Percentiles rank a stretch among this genome's conserved stretches.
These are phyloP conservation scores for Collybia sordida DNA, from an alignment of 768 basidiomycete species.

Conservation along the genomic window DNA sequence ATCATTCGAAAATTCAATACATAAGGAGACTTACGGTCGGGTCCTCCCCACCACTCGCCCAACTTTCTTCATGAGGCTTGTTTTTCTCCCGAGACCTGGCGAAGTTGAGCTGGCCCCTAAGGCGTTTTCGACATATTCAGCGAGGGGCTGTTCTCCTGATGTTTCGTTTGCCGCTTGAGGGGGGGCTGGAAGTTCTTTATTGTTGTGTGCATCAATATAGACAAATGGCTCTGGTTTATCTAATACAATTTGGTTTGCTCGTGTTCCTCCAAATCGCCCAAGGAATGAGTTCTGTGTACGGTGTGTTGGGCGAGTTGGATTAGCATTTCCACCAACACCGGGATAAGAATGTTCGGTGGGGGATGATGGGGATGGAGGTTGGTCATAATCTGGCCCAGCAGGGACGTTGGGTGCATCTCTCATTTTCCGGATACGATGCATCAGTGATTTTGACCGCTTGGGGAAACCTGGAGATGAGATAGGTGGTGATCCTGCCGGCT, in stretches of 20 bases:
- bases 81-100: constrained; percentile 63
- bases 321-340: constrained; percentile 7
- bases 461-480: constrained; percentile 46
- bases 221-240: constrained; percentile 60
- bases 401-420: constrained; percentile 84
- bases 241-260: constrained; percentile 25
- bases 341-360: constrained; percentile 27
- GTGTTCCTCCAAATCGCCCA: constrained; percentile 59
- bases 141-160: constrained; percentile 36
- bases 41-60: constrained; percentile 67
- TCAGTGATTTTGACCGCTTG: constrained; percentile 78
- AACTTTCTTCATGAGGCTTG: constrained; percentile 79
- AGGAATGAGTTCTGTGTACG: constrained; percentile 74
- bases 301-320: constrained; percentile 58
- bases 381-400: constrained; percentile 45
- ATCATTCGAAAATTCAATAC: neutral
- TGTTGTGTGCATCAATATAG: constrained; percentile 57
- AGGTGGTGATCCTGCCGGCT: constrained; percentile 40
- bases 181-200: constrained; percentile 57
- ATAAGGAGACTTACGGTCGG: constrained; percentile 23
- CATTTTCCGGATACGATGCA: constrained; percentile 89
- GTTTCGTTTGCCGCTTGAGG: constrained; percentile 19
- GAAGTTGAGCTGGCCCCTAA: constrained; percentile 24
- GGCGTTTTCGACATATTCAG: constrained; percentile 52
- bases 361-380: constrained; percentile 37